Evolutionary conservation across 2,329 filamentous ascomycete genomes (phyloP).

Genomic region (Trichothecium sympodiale): DNA sequence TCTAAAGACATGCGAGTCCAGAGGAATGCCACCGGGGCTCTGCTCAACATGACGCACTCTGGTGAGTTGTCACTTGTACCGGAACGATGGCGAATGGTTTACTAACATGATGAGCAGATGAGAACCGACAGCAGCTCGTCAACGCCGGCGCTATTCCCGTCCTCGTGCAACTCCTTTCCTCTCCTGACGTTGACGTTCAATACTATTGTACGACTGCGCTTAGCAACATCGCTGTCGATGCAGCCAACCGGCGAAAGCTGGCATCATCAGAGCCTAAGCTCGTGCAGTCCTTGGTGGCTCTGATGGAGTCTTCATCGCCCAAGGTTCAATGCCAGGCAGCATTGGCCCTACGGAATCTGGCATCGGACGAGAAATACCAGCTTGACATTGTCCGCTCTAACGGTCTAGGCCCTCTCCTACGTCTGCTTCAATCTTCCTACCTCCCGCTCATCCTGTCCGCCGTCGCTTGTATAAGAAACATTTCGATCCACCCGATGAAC

Average conservation of each 20-base stretch:
- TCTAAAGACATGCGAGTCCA: constrained; percentile 98
- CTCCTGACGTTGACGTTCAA: constrained; percentile 90
- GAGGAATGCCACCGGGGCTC: constrained; percentile 87
- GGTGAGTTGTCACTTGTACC: constrained; percentile 43
- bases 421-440: constrained; percentile 88
- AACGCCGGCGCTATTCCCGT: constrained; percentile 97
- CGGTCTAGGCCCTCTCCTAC: constrained; percentile 74
- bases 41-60: constrained; percentile 98
- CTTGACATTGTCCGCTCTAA: constrained; percentile 89
- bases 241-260: constrained; percentile 80
- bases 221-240: constrained; percentile 96
- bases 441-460: constrained; percentile 91
- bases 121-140: constrained; percentile 94
- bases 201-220: constrained; percentile 98
- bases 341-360: constrained; percentile 83
- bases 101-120: constrained; percentile 45
- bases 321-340: constrained; percentile 98
- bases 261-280: constrained; percentile 84
- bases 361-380: constrained; percentile 97
- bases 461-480: constrained; percentile 96
- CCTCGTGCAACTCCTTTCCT: constrained; percentile 86
- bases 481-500: constrained; percentile 94
- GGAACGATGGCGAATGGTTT: neutral
- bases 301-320: constrained; percentile 95
- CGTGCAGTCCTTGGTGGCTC: constrained; percentile 83